phyloP scores from a whole-genome alignment of 768 basidiomycete species.

The Kwoniella sp. region DNA sequence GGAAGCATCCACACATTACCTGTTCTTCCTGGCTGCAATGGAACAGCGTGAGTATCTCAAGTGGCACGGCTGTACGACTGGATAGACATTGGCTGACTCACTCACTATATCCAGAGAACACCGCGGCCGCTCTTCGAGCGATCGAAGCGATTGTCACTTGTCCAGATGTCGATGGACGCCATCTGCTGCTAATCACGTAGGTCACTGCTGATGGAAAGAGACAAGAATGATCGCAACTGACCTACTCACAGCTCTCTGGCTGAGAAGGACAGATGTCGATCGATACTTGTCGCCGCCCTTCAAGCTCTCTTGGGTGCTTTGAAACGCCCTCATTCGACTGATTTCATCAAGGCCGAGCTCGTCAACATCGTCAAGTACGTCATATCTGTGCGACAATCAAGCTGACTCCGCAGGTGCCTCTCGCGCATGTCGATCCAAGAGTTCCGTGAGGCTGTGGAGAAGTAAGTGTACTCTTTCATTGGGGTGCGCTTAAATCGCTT shows the following conservation, averaged over 20 bases:
- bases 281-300: background rate
- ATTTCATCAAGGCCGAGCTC: conserved; percentile 1
- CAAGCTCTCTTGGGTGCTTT: background rate
- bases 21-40: conserved; percentile 21
- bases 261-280: background rate
- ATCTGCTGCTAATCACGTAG: conserved; percentile 1
- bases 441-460: background rate
- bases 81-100: background rate
- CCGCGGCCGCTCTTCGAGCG: background rate
- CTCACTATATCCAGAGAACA: background rate
- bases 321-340: background rate
- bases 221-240: no score
- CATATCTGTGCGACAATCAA: background rate
- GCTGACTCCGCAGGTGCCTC: background rate
- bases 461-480: background rate
- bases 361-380: conserved; percentile 10
- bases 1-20: conserved; percentile 20
- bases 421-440: background rate
- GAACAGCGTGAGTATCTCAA: conserved; percentile 11
- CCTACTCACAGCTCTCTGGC: background rate
- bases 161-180: background rate
- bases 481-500: no score
- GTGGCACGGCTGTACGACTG: background rate
- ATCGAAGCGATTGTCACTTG: background rate
- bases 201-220: background rate